phyloP scores from a whole-genome alignment of 2,329 filamentous ascomycete species.

The Trichoderma hamatum region DNA sequence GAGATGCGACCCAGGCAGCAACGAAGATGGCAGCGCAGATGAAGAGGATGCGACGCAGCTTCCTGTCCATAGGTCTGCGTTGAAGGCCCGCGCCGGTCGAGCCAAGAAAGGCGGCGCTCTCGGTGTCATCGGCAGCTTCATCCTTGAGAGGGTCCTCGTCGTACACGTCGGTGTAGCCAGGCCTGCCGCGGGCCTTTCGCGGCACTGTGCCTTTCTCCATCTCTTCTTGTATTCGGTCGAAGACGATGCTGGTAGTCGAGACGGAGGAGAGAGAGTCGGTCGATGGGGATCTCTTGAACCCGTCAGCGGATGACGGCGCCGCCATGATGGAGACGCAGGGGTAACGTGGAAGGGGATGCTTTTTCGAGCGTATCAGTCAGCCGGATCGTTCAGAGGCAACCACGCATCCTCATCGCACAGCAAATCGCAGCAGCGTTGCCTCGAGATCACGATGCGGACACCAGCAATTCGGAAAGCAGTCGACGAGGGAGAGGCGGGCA shows the following conservation, averaged over 20 bases:
- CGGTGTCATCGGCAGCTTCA: constrained; percentile 42
- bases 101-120: constrained; percentile 57
- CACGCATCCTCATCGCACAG: neutral
- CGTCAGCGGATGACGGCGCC: constrained; percentile 6
- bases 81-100: constrained; percentile 40
- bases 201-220: constrained; percentile 38
- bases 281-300: constrained; percentile 41
- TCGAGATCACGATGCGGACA: neutral
- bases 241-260: constrained; percentile 82
- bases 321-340: constrained; percentile 24
- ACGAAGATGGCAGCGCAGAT: constrained; percentile 63
- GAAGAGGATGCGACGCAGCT: constrained; percentile 64
- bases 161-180: constrained; percentile 42
- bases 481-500: neutral
- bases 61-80: constrained; percentile 64
- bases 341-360: neutral
- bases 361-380: neutral
- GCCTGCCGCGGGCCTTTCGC: constrained; percentile 30
- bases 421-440: neutral
- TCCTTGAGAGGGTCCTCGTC: constrained; percentile 41
- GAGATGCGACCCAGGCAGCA: constrained; percentile 68
- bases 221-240: constrained; percentile 72
- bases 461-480: neutral
- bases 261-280: constrained; percentile 70
- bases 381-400: neutral